Evolutionary conservation across 2,329 filamentous ascomycete genomes (phyloP), one percentile per base, ranked within the genome.

Genomic region (Cyanodermella asteris): DNA sequence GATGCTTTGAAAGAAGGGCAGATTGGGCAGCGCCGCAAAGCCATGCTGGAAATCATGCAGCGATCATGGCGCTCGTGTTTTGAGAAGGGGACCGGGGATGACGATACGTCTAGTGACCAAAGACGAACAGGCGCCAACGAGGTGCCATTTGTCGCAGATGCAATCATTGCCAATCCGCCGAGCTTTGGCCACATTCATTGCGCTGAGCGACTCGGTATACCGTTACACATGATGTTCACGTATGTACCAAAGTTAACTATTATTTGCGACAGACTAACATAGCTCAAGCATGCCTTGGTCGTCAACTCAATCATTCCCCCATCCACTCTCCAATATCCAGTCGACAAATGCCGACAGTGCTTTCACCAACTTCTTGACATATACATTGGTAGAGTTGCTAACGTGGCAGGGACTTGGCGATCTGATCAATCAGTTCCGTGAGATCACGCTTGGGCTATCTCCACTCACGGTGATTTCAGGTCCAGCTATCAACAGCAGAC

Each of bases 381-480:
- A 91, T 38, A 69, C 72, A 1, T 54, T 91, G 12, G 74, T 91
- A 3, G 81, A 91, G 36, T 77, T 90, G 64, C 68, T 91, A 59
- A 82, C 81, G 7, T 91, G 80, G 80, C 80, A 91, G 47, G 81
- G 80, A 0, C 52, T 91, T 4, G 82, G 82, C 18, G 82, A 93
- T 45, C 57, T 93, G 5, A 84, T 93, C 42, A 93, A 94, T 41
- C 63, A 70, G 7, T 93, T 91, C 40, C 61, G 82, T 26, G 69
- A 72, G 34, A 69, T 70, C 30, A 64, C 64, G 9, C 57, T 91
- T 1, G 72, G 74, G 14, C 53, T 93, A 1, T 74, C 87, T 22
- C 64, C 73, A 0, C 59, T 93, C 20, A 80, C 74, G 31, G 54
- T 78, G 6, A 70, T 90, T 24, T 84, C 74, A 63, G 82, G 76